Base-by-base conservation (phyloP, 257 asterid genomes). In the Linderniella brevidens region DNA sequence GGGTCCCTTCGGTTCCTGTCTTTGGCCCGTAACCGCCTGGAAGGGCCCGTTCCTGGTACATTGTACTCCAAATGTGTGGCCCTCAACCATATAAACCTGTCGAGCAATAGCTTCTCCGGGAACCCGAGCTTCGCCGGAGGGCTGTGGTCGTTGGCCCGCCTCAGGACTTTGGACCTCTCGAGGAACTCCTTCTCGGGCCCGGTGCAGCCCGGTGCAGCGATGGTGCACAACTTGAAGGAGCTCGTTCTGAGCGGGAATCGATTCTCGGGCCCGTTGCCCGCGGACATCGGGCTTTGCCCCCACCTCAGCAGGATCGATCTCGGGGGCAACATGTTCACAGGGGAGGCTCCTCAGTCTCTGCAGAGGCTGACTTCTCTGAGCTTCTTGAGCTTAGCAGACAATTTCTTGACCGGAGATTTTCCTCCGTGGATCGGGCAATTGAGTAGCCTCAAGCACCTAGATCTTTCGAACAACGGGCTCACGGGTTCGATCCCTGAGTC, bases 131-230 rank as follows among this genome's bases (percentile, higher is more conserved):
- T 77, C 36, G 43, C 78, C 17, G 58, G 46, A 0, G 79, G 71
- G 8, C 17, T 73, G 18, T 74, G 75, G 73, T 61, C 73, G 12
- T 51, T 80, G 44, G 35, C 67, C 7, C 75, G 93, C 79, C 86
- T 87, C 1, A 67, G 95, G 8, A 70, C 78, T 5, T 35, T 87
- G 55, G 97, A 87, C 66, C 71, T 87, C 62, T 87, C 98, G 1
- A 50, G 37, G 20, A 90, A 90, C 47, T 61, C 35, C 9, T 58
- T 90, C 7, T 71, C 94, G 0, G 92, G 93, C 4, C 8, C 65
- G 9, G 20, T 85, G 13, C 86, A 93, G 0, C 9, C 12, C 44
- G 94, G 94, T 0, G 53, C 72, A 11, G 45, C 92, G 15, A 41
- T 55, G 4, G 0, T 81, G 16, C 96, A 75, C 46, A 73, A 72